Base-by-base conservation (phyloP, 1,284 basidiomycete genomes). In the Testicularia cyperi region DNA sequence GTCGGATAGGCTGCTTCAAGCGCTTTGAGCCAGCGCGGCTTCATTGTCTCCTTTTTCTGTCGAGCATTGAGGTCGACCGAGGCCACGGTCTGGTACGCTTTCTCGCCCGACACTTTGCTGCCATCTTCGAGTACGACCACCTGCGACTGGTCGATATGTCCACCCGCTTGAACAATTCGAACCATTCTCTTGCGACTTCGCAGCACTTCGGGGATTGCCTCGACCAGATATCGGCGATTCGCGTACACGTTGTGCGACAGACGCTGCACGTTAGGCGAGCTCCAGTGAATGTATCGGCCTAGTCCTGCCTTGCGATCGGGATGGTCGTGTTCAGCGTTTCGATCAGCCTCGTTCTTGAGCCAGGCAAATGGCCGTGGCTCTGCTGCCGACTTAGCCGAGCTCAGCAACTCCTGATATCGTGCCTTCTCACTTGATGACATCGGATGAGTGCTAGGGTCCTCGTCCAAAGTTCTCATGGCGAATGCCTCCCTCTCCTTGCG, bases 1-100 rank as follows among this genome's bases (percentile, higher is more conserved):
- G n/a, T n/a, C n/a, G n/a, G n/a, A n/a, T n/a, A n/a, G n/a, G n/a
- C 30, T 20, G 25, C 37, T 27, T 62, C 47, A 1, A 62, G 23
- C n/a, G 21, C 30, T 41, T 52, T 62, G 34, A 62, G 32, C 58
- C 58, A 62, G 16, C 48, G 36, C 14, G 58, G 58, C 28, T 56
- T 62, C 16, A 62, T 27, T 23, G 36, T 13, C 29, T 62, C 53
- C 21, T 44, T 35, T 24, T 45, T 37, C 40, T 48, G 52, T 16
- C 58, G 24, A 4, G 44, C 30, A 32, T 39, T 38, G 1, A 62
- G 4, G 34, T 62, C 53, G 7, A 20, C 13, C 5, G 32, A 31
- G 5, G 34, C 28, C 9, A 61, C 14, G 21, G 57, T 61, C 29
- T 51, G 28, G 20, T 31, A 56, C 12, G 44, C 53, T 16, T 47